Percentiles rank a stretch among this genome's conserved stretches.
Evolutionary conservation across 1,284 basidiomycete species (phyloP).

Genomic region (Meira miltonrushii): DNA sequence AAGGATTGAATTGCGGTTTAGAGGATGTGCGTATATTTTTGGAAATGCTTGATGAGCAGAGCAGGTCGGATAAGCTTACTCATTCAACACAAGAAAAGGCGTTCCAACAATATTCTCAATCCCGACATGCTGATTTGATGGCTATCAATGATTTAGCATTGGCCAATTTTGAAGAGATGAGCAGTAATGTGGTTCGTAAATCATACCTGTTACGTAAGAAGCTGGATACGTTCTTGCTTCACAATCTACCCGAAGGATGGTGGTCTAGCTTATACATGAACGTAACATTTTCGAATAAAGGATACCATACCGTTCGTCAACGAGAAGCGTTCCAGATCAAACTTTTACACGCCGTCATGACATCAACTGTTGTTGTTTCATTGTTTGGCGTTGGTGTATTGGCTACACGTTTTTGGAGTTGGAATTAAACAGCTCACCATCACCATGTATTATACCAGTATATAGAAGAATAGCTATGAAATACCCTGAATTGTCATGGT

Average conservation of each 20-base stretch:
- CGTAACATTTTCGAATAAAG: conserved; percentile 68
- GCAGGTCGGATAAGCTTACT: conserved; percentile 20
- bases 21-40: conserved; percentile 91
- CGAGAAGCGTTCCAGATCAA: conserved; percentile 1
- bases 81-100: conserved; percentile 53
- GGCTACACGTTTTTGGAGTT: neutral
- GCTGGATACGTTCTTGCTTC: conserved; percentile 64
- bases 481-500: no score
- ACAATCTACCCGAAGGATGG: conserved; percentile 65
- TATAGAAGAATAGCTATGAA: no score
- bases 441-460: no score
- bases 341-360: conserved; percentile 1
- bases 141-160: conserved; percentile 88
- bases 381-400: neutral
- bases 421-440: no score
- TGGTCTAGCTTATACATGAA: conserved; percentile 94
- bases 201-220: conserved; percentile 73
- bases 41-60: conserved; percentile 66
- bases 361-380: neutral
- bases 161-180: conserved; percentile 95
- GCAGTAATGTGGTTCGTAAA: conserved; percentile 78
- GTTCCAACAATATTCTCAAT: conserved; percentile 70
- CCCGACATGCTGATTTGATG: conserved; percentile 76
- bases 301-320: conserved; percentile 6
- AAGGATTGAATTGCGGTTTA: conserved; percentile 93